A percentile compares a stretch with the other conserved stretches of the same genome.
Evolutionary conservation across 78 protist species (phyloP).

Genomic region (Bigelowiella natans): DNA sequence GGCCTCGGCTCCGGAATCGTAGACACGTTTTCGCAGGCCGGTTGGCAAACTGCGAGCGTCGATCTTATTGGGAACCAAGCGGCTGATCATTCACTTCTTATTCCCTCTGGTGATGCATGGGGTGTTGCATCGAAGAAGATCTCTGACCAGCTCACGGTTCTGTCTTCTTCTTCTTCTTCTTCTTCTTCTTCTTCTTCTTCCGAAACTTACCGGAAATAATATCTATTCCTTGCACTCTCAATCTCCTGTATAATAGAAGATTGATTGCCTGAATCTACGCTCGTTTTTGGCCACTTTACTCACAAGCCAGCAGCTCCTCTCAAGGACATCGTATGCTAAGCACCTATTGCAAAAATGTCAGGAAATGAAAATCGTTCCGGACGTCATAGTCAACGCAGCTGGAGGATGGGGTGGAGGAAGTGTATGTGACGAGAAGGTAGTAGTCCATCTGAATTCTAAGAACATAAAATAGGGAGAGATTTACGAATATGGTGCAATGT

Average conservation of each 20-base stretch:
- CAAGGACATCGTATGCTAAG: no score
- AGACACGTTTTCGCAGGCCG: not conserved
- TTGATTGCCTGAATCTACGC: no score
- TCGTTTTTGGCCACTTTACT: no score
- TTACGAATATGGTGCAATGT: not conserved
- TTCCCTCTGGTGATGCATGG: not conserved
- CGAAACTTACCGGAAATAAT: no score
- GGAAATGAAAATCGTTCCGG: not conserved
- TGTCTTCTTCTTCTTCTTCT: no score
- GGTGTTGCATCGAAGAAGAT: not conserved
- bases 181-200: no score
- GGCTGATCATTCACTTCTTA: not conserved
- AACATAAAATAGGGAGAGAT: not conserved
- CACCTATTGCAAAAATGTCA: not conserved
- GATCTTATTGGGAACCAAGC: not conserved
- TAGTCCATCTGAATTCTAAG: no score
- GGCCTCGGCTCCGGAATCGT: not conserved
- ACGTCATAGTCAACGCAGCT: not conserved
- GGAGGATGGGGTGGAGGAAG: not conserved
- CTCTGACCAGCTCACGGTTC: not conserved
- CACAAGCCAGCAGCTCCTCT: no score
- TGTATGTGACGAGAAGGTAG: not conserved
- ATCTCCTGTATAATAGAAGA: no score
- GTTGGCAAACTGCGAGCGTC: not conserved
- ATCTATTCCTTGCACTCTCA: no score